These are phyloP conservation scores for Sporisorium graminicola DNA, from an alignment of 1,284 basidiomycete species.

Conservation along the genomic window DNA sequence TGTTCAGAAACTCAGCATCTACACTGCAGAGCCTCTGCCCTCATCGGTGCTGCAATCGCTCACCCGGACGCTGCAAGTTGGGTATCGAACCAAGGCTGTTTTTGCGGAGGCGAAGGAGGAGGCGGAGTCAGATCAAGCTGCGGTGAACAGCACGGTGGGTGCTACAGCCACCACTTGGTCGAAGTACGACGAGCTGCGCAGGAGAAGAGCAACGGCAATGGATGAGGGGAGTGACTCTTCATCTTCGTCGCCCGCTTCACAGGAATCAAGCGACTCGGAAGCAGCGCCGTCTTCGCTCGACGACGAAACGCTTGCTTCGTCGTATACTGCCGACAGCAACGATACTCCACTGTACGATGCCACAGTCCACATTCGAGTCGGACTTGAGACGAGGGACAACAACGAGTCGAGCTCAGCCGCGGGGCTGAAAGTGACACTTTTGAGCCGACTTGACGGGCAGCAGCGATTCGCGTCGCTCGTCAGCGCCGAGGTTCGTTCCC, in stretches of 20 bases:
- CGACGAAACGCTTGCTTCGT: conserved; percentile 46
- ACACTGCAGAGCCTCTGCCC: conserved; percentile 9
- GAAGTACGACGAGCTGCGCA: conserved; percentile 17
- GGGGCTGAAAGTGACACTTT: conserved; percentile 13
- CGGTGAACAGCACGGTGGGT: not conserved
- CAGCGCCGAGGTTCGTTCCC: conserved; percentile 1
- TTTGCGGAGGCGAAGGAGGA: not conserved
- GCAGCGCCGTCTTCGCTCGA: conserved; percentile 27
- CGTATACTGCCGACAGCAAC: conserved; percentile 33
- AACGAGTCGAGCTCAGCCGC: not conserved
- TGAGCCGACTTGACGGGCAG: conserved; percentile 24
- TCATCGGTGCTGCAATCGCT: conserved; percentile 1
- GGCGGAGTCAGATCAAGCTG: not conserved
- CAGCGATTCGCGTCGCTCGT: conserved; percentile 9
- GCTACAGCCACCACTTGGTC: not conserved
- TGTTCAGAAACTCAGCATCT: conserved; percentile 29
- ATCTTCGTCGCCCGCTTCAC: conserved; percentile 12
- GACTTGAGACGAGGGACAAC: not conserved
- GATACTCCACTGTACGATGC: conserved; percentile 9
- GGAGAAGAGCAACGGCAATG: not conserved
- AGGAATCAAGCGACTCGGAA: conserved; percentile 42
- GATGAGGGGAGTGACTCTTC: conserved; percentile 10
- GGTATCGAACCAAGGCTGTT: conserved; percentile 23
- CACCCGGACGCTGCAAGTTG: conserved; percentile 1
- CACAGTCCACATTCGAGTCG: conserved; percentile 9